phyloP scores from a whole-genome alignment of 2,329 filamentous ascomycete species.

The Sordariomycetes sp. region DNA sequence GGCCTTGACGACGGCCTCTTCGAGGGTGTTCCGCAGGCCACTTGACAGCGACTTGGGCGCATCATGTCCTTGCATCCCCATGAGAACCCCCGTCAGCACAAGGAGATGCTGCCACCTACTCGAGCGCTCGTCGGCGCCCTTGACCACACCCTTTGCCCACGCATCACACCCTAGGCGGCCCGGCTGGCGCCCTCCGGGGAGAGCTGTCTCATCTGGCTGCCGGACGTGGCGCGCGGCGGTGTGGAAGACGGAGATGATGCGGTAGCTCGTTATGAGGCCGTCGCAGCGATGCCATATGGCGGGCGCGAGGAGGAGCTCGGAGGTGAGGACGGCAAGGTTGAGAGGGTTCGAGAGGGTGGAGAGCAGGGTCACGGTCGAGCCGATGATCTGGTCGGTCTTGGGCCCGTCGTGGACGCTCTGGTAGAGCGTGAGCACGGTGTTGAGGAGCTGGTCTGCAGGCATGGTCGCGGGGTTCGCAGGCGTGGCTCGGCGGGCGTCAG shows the following conservation, averaged over 20 bases:
- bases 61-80: slow-evolving; percentile 59
- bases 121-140: slow-evolving; percentile 46
- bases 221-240: slow-evolving; percentile 48
- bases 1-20: slow-evolving; percentile 63
- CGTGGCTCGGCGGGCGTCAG: background rate
- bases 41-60: slow-evolving; percentile 43
- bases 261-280: slow-evolving; percentile 51
- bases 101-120: slow-evolving; percentile 74
- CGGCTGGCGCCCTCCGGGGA: slow-evolving; percentile 12
- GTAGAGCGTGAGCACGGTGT: slow-evolving; percentile 51
- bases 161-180: slow-evolving; percentile 35
- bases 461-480: slow-evolving; percentile 26
- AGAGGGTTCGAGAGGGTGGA: slow-evolving; percentile 62
- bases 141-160: slow-evolving; percentile 46
- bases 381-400: slow-evolving; percentile 47
- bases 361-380: slow-evolving; percentile 57
- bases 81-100: slow-evolving; percentile 66
- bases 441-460: slow-evolving; percentile 57
- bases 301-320: slow-evolving; percentile 60
- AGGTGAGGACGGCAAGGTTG: slow-evolving; percentile 63
- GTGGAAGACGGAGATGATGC: slow-evolving; percentile 62
- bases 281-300: slow-evolving; percentile 58
- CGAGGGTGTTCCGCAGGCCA: slow-evolving; percentile 55
- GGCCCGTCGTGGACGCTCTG: slow-evolving; percentile 40
- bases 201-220: slow-evolving; percentile 20